Conservation (phyloP, 1,284 basidiomycete species). For the Sporisorium reilianum region DNA sequence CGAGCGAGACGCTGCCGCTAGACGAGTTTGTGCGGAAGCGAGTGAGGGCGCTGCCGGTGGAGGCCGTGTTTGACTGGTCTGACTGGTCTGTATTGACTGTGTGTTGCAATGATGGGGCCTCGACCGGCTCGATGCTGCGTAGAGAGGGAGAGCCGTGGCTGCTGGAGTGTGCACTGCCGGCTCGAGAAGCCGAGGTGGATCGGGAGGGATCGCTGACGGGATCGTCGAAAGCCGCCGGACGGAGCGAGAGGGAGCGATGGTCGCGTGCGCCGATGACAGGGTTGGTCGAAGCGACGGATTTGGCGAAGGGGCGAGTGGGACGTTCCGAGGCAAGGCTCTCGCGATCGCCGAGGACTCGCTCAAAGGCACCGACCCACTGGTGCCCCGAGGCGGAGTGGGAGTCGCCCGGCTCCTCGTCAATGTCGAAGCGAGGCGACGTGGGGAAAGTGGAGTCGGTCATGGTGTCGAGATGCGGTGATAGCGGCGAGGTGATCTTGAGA, state of each 20-base stretch:
- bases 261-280: conserved; percentile 43
- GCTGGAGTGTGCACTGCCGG: conserved; percentile 39
- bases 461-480: too few relatives aligned
- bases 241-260: conserved; percentile 15
- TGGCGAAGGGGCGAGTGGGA: conserved; percentile 26
- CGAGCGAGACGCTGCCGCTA: conserved; percentile 40
- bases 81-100: conserved; percentile 8
- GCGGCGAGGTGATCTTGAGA: too few relatives aligned
- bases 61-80: conserved; percentile 11
- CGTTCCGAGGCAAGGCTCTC: conserved; percentile 41
- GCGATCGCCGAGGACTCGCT: conserved; percentile 64
- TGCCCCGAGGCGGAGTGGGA: conserved; percentile 20
- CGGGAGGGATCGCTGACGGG: conserved; percentile 14
- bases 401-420: conserved; percentile 56
- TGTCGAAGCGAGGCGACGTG: conserved; percentile 48
- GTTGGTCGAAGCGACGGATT: conserved; percentile 26
- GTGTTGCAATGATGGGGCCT: background rate
- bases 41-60: conserved; percentile 24
- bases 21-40: conserved; percentile 47
- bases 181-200: conserved; percentile 24
- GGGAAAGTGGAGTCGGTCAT: conserved; percentile 38
- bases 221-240: conserved; percentile 21
- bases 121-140: conserved; percentile 10
- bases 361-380: conserved; percentile 64
- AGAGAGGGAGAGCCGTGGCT: conserved; percentile 33